These are phyloP conservation scores for Cladosporium sp. DNA, from an alignment of 2,329 filamentous ascomycete species.

Conservation along the genomic window DNA sequence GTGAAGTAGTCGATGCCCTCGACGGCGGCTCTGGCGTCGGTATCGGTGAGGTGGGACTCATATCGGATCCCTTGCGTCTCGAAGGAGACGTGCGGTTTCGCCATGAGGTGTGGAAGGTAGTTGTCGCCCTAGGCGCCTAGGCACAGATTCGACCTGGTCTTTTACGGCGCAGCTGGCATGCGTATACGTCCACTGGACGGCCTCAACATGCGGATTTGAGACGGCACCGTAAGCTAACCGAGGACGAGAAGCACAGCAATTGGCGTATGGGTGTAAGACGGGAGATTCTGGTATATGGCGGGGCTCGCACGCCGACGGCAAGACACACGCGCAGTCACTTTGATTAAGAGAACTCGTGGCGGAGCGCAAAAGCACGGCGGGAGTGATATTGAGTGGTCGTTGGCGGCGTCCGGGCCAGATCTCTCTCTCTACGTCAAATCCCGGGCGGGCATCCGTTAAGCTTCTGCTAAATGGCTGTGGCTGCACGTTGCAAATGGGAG, in stretches of 20 bases:
- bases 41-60: not conserved
- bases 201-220: conserved; percentile 1
- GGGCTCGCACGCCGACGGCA: not conserved
- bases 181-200: not conserved
- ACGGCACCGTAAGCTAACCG: not conserved
- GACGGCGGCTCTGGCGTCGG: not conserved
- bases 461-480: conserved; percentile 5
- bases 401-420: not conserved
- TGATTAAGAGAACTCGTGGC: not conserved
- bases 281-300: not conserved
- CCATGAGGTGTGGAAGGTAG: not conserved
- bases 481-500: not conserved
- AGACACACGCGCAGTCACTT: not conserved
- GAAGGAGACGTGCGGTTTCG: conserved; percentile 17
- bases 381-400: not conserved
- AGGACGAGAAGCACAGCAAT: not conserved
- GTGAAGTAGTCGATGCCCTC: conserved; percentile 33
- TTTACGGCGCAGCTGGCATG: not conserved
- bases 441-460: not conserved
- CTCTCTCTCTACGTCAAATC: not conserved
- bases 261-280: not conserved
- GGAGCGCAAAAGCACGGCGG: not conserved
- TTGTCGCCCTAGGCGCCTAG: not conserved
- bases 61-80: conserved; percentile 14
- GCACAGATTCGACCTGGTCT: not conserved